These are phyloP conservation scores for Colletotrichum phormii DNA, from an alignment of 2,329 filamentous ascomycete genomes.

Conservation along the genomic window DNA sequence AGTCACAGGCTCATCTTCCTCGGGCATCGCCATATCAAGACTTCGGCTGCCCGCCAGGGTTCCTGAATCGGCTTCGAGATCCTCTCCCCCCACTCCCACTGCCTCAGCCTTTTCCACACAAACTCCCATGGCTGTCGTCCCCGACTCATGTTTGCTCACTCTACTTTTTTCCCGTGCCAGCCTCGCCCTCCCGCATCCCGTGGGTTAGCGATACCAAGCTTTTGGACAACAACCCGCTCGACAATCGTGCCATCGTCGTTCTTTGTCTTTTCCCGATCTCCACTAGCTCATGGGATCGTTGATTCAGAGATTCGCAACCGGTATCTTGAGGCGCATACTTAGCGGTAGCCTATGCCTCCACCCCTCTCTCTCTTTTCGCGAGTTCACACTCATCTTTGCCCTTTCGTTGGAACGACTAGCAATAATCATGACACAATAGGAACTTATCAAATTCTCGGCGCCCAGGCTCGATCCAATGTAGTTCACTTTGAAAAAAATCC, in stretches of 20 bases:
- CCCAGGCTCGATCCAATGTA: background rate
- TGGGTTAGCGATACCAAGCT: background rate
- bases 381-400: background rate
- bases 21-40: background rate
- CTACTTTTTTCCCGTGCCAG: background rate
- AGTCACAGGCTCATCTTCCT: background rate
- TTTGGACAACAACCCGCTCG: background rate
- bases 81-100: background rate
- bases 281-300: background rate
- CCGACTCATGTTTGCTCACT: slow-evolving; percentile 1
- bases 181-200: background rate
- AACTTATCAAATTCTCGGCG: background rate
- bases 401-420: background rate
- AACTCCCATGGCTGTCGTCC: background rate
- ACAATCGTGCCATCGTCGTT: background rate
- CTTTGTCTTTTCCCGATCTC: background rate
- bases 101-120: background rate
- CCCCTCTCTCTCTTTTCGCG: background rate
- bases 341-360: background rate
- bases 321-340: background rate
- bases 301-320: background rate
- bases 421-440: background rate
- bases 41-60: background rate
- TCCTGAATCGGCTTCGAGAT: background rate
- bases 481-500: background rate